Evolutionary conservation across 176 grass and related monocot species (phyloP).

Genomic region (Leersia perrieri): DNA sequence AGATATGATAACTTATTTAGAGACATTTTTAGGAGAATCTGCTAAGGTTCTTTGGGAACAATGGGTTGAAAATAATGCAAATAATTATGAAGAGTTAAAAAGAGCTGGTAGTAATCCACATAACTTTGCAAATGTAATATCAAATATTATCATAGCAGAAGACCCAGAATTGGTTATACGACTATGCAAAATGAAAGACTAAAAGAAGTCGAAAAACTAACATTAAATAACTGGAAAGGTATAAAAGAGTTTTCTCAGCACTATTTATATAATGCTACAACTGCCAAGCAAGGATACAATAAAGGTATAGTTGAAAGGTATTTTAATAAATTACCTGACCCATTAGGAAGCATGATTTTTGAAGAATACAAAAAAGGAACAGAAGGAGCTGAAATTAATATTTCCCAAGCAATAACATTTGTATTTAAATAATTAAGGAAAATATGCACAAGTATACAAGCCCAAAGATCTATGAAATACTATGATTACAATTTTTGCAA

Average conservation of each 20-base stretch:
- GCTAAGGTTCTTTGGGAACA: no score
- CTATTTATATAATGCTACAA: no score
- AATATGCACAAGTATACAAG: background rate
- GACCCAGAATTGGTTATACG: background rate
- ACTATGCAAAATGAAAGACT: background rate
- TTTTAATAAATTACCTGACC: background rate
- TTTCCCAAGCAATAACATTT: background rate
- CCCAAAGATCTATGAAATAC: background rate
- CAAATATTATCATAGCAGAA: background rate
- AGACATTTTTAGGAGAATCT: background rate
- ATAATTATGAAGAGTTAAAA: background rate
- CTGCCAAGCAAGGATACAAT: no score
- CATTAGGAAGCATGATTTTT: no score
- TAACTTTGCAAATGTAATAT: background rate
- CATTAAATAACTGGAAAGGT: no score
- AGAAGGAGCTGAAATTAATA: no score
- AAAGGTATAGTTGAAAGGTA: no score
- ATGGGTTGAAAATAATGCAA: background rate
- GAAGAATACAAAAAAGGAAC: no score
- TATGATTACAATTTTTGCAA: background rate
- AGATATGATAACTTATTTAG: background rate
- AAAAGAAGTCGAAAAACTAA: background rate
- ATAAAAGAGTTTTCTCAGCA: no score
- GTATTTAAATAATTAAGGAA: background rate
- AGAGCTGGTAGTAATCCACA: background rate